Conservation (phyloP, 1,284 basidiomycete genomes). For the Tranzscheliella williamsii region DNA sequence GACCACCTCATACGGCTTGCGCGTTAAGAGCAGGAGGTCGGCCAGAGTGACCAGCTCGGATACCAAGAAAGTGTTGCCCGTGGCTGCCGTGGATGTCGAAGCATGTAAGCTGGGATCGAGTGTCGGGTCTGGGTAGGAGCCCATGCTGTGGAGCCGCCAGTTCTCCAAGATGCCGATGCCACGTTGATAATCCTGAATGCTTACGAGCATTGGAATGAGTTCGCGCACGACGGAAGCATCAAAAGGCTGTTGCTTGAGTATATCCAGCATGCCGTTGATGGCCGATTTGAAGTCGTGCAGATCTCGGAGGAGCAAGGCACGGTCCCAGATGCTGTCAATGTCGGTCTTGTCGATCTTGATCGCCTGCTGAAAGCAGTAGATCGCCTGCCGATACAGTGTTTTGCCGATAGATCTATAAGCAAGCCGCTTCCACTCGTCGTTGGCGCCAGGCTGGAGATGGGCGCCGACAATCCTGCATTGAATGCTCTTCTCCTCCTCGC, state of each 20-base stretch:
- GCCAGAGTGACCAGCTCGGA: constrained; percentile 72
- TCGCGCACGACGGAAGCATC: constrained; percentile 79
- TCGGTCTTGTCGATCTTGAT: constrained; percentile 78
- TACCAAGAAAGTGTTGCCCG: constrained; percentile 41
- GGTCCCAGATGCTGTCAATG: constrained; percentile 85
- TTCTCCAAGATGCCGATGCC: constrained; percentile 72
- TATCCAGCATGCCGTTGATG: constrained; percentile 73
- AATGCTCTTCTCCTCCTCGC: constrained; percentile 73
- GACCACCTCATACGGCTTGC: constrained; percentile 73
- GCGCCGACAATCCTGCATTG: constrained; percentile 87
- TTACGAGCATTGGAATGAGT: constrained; percentile 76
- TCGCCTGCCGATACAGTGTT: constrained; percentile 78
- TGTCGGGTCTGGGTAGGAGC: constrained; percentile 48
- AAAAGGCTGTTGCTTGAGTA: constrained; percentile 77
- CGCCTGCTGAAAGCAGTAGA: constrained; percentile 88
- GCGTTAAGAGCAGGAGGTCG: constrained; percentile 77
- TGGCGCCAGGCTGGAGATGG: constrained; percentile 75
- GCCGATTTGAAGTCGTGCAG: constrained; percentile 77
- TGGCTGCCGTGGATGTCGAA: neutral
- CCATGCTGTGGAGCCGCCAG: constrained; percentile 65
- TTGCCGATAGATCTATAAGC: constrained; percentile 67
- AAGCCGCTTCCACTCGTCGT: constrained; percentile 83
- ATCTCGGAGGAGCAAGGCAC: constrained; percentile 78
- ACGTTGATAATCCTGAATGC: constrained; percentile 69
- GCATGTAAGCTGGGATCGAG: neutral